These are phyloP conservation scores for Tricholoma sp. DNA, from an alignment of 768 basidiomycete species.

Conservation along the genomic window DNA sequence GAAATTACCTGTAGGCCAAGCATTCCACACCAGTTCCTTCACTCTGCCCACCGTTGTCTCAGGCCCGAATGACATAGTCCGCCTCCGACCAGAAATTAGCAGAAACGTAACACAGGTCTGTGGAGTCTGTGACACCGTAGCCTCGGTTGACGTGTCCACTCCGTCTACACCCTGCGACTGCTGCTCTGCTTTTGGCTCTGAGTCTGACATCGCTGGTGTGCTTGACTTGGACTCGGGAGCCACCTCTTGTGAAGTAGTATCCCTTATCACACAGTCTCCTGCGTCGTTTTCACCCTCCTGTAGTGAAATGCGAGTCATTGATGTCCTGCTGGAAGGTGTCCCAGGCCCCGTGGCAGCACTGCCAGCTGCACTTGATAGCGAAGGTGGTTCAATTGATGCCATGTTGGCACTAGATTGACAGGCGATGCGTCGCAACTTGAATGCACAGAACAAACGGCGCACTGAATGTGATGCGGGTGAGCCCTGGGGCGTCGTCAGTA, in stretches of 20 bases:
- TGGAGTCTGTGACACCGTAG: conserved; percentile 49
- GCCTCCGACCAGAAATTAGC: conserved; percentile 61
- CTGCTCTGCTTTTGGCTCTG: conserved; percentile 5
- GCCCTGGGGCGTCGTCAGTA: not conserved
- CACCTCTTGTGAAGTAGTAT: conserved; percentile 9
- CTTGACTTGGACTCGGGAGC: not conserved
- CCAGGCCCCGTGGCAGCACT: not conserved
- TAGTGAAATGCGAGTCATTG: conserved; percentile 13
- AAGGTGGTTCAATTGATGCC: conserved; percentile 14
- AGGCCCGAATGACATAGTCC: conserved; percentile 72
- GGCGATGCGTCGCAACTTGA: not conserved
- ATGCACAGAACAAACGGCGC: not conserved
- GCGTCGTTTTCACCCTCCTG: conserved; percentile 1
- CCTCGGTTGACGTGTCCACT: conserved; percentile 1
- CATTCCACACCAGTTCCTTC: conserved; percentile 81
- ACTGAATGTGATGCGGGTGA: not conserved
- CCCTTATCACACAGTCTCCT: not conserved
- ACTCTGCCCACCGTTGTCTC: conserved; percentile 71
- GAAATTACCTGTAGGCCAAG: conserved; percentile 66
- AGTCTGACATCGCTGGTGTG: not conserved
- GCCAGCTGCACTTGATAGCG: conserved; percentile 2
- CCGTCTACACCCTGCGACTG: not conserved
- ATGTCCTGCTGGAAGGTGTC: conserved; percentile 13
- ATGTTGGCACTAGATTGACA: conserved; percentile 3
- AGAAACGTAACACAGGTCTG: conserved; percentile 69